These are phyloP conservation scores for Ligustrum vulgare DNA, from an alignment of 257 asterid genomes.

Conservation along the genomic window DNA sequence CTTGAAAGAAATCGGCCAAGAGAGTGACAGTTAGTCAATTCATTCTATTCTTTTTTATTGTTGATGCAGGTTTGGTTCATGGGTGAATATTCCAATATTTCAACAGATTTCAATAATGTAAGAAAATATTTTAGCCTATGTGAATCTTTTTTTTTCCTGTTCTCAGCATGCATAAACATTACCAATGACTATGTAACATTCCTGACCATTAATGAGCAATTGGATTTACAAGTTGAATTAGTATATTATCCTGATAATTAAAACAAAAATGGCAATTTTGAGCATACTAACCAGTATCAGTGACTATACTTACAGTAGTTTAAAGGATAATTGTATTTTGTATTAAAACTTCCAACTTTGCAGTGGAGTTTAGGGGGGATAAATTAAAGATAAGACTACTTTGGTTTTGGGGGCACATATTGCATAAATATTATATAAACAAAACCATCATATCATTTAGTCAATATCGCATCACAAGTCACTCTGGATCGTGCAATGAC, in stretches of 20 bases:
- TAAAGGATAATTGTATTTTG: neutral
- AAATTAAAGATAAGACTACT: no score
- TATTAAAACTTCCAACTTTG: neutral
- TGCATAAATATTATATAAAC: no score
- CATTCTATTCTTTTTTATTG: slow-evolving; percentile 16
- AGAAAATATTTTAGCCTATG: slow-evolving; percentile 30
- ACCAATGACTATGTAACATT: neutral
- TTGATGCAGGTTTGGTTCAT: slow-evolving; percentile 82
- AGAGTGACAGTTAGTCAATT: slow-evolving; percentile 11
- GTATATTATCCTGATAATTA: neutral
- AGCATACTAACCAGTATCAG: neutral
- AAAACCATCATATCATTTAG: no score
- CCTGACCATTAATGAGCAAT: neutral
- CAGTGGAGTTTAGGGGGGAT: no score
- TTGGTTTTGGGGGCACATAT: no score
- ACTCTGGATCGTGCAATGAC: no score
- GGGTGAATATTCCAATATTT: slow-evolving; percentile 90
- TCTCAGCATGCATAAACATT: neutral
- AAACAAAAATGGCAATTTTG: neutral
- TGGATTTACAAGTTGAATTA: neutral
- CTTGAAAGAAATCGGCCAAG: no score
- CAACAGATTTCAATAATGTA: slow-evolving; percentile 86
- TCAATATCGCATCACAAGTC: no score
- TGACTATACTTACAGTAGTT: neutral
- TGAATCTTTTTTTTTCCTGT: neutral